phyloP scores from a whole-genome alignment of 306 rosid species.

The Inga oerstediana region DNA sequence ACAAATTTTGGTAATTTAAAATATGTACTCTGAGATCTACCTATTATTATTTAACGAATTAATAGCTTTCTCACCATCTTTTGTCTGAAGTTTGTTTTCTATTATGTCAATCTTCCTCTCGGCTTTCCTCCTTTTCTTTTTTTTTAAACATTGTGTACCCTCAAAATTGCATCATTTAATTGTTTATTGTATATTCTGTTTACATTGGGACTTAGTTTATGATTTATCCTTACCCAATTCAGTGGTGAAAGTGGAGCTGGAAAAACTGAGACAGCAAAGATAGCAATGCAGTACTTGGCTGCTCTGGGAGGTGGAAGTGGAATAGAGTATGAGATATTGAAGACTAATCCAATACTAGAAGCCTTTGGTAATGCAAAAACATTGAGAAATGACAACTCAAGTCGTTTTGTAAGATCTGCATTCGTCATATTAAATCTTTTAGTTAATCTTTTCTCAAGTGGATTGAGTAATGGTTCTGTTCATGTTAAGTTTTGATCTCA shows the following conservation, averaged over 20 bases:
- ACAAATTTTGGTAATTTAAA: background rate
- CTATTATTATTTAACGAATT: slow-evolving; percentile 2
- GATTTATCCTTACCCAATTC: slow-evolving; percentile 26
- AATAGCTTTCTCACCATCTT: slow-evolving; percentile 5
- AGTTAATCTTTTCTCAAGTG: slow-evolving; percentile 34
- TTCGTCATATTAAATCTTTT: slow-evolving; percentile 31
- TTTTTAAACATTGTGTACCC: background rate
- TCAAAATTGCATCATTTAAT: background rate
- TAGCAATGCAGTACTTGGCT: slow-evolving; percentile 98
- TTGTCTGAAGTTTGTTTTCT: slow-evolving; percentile 14
- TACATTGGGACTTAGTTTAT: slow-evolving; percentile 16
- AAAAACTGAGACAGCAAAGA: slow-evolving; percentile 97
- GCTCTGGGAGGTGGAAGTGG: slow-evolving; percentile 99
- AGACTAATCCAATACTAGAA: slow-evolving; percentile 97
- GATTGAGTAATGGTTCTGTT: slow-evolving; percentile 1
- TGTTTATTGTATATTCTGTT: slow-evolving; percentile 9
- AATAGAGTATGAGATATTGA: slow-evolving; percentile 91
- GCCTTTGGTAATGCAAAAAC: slow-evolving; percentile 99
- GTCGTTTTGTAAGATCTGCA: slow-evolving; percentile 88
- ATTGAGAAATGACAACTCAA: slow-evolving; percentile 97
- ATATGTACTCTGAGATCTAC: background rate
- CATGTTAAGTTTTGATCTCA: slow-evolving; percentile 1
- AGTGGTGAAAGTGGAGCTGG: slow-evolving; percentile 99
- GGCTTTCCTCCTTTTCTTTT: slow-evolving; percentile 6
- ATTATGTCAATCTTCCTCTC: slow-evolving; percentile 19